Evolutionary conservation across 192 early-diverging fungal genomes (phyloP), one percentile per base, ranked within the genome.

Genomic region (Diversispora epigaea): DNA sequence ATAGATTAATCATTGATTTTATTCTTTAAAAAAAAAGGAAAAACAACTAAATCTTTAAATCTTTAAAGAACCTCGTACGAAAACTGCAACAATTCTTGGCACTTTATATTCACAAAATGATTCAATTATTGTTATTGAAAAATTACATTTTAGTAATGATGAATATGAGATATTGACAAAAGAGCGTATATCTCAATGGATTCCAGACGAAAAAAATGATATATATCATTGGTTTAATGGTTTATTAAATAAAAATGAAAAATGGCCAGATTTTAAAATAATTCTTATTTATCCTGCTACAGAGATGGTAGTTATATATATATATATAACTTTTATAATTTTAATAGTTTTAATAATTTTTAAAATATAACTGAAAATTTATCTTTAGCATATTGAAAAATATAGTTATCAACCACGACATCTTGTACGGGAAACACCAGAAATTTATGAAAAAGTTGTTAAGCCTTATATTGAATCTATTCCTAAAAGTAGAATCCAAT

Each of bases 151-250:
- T 76, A 72, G 77, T 5, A 80, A 80, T 40, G 50, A 71, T 39
- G 77, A 73, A 10, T 17, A 81, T 1, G 54, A 75, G 22, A 78
- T 49, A 32, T 55, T 87, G 47, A 71, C 81, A 52, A 67, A 68
- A 3, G 56, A 66, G 17, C 74, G 80, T 14, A 72, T 85, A 50
- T 45, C 71, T 21, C 64, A 76, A 12, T 71, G 90, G 7, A 46
- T 71, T 0, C 68, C 84, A 21, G 79, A 69, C 1, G 88, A 87
- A 12, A 79, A 81, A 19, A 93, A 93, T 69, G 90, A 91, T 55
- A 87, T 93, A 19, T 93, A 93, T 63, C 81, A 84, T 32, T 90
- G 89, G 89, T 84, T 86, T n/a, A 85, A 85, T 8, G 75, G 78
- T 15, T 61, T 87, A 10, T 39, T 62, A 11, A 67, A 67, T 7